These are phyloP conservation scores for Capsella rubella DNA, from an alignment of 441 rosid species.

Conservation along the genomic window DNA sequence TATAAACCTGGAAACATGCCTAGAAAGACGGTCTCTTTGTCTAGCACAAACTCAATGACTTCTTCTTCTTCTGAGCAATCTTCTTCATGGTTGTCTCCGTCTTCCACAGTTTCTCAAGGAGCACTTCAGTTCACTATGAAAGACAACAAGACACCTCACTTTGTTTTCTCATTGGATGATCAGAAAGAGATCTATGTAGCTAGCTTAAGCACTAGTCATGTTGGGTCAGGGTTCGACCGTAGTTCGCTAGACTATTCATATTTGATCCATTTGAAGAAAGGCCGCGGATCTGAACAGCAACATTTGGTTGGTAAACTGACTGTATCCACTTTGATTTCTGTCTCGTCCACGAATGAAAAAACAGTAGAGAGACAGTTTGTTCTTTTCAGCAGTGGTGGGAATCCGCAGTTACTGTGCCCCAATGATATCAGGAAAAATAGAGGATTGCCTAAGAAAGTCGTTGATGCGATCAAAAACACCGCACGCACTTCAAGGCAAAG, in stretches of 20 bases:
- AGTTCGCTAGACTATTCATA: conserved; percentile 57
- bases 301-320: conserved; percentile 73
- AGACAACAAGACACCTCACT: conserved; percentile 71
- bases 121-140: conserved; percentile 67
- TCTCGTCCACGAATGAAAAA: conserved; percentile 53
- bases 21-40: conserved; percentile 28
- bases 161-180: conserved; percentile 71
- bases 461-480: conserved; percentile 59
- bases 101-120: conserved; percentile 57
- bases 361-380: conserved; percentile 70
- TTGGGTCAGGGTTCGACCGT: conserved; percentile 44
- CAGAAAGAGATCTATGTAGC: conserved; percentile 66
- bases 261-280: conserved; percentile 56
- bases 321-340: conserved; percentile 60
- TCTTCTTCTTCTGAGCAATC: conserved; percentile 55
- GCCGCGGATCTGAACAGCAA: conserved; percentile 49
- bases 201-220: conserved; percentile 45
- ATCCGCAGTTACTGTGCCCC: conserved; percentile 46
- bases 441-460: conserved; percentile 65
- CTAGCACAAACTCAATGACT: conserved; percentile 58
- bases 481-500: conserved; percentile 61
- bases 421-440: conserved; percentile 50
- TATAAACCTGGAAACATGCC: conserved; percentile 31
- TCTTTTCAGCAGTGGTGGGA: conserved; percentile 59
- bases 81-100: conserved; percentile 49